Evolutionary conservation across 2,329 filamentous ascomycete genomes (phyloP).

Genomic region (Tolypocladium pustulatum): DNA sequence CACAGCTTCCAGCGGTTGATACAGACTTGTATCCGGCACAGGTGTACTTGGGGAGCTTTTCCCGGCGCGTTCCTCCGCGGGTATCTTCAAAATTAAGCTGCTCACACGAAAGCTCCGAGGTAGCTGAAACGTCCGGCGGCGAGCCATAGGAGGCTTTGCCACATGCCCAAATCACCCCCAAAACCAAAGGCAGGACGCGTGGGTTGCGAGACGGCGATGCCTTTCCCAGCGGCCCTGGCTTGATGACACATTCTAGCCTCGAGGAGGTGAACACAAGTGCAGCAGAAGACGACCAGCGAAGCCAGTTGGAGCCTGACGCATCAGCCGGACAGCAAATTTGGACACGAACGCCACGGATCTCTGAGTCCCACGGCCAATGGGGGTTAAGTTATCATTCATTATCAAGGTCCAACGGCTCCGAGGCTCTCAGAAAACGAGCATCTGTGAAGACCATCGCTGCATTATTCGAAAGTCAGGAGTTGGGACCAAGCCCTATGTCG

Average conservation of each 20-base stretch:
- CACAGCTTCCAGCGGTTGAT: not conserved
- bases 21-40: not conserved
- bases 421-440: constrained; percentile 14
- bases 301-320: not conserved
- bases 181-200: not conserved
- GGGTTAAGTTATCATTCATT: not conserved
- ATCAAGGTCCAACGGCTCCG: constrained; percentile 8
- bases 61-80: constrained; percentile 8
- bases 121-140: not conserved
- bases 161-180: too few species aligned
- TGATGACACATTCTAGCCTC: not conserved
- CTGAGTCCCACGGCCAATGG: constrained; percentile 6
- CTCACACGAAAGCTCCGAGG: not conserved
- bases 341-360: not conserved
- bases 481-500: not conserved
- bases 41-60: too few species aligned
- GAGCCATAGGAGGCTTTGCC: not conserved
- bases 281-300: not conserved
- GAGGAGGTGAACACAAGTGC: too few species aligned
- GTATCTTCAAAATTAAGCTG: constrained; percentile 6
- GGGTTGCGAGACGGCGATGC: not conserved
- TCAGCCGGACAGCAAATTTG: not conserved
- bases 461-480: constrained; percentile 31
- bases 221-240: not conserved
- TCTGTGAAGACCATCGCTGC: constrained; percentile 41